Percentiles rank a stretch among this genome's conserved stretches.
phyloP scores from a whole-genome alignment of 345 rosid species.

The Viola odorata region DNA sequence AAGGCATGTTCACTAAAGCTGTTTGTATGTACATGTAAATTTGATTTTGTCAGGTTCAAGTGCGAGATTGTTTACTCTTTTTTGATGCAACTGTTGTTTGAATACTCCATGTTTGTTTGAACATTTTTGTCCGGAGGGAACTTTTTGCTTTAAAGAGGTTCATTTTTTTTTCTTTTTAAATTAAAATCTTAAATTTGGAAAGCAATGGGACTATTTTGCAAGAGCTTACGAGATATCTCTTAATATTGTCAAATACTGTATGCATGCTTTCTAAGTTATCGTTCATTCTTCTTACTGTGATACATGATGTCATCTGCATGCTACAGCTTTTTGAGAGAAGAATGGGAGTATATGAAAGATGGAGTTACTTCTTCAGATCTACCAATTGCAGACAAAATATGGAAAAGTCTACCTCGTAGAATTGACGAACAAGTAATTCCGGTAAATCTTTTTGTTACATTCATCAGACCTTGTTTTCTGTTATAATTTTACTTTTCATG shows the following conservation, averaged over 20 bases:
- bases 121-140: too few species aligned
- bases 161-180: too few species aligned
- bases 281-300: not conserved
- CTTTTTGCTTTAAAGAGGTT: too few species aligned
- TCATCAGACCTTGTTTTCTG: too few species aligned
- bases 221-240: not conserved
- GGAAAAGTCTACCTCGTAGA: slow-evolving; percentile 55
- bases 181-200: not conserved
- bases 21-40: not conserved
- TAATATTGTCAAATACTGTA: not conserved
- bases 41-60: too few species aligned
- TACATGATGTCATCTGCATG: slow-evolving; percentile 1
- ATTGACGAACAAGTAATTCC: slow-evolving; percentile 44
- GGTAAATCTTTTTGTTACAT: slow-evolving; percentile 6
- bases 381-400: slow-evolving; percentile 51
- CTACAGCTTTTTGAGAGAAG: slow-evolving; percentile 63
- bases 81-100: too few species aligned
- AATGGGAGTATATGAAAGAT: slow-evolving; percentile 66
- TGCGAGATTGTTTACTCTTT: too few species aligned
- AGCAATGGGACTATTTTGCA: not conserved
- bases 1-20: not conserved
- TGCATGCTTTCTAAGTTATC: not conserved
- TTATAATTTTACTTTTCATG: too few species aligned
- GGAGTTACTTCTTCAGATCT: slow-evolving; percentile 42
- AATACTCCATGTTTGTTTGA: too few species aligned